A percentile compares a stretch with the other conserved stretches of the same genome.
Conservation (phyloP, 495 filamentous ascomycete genomes). For the Penicillium paxilli region DNA sequence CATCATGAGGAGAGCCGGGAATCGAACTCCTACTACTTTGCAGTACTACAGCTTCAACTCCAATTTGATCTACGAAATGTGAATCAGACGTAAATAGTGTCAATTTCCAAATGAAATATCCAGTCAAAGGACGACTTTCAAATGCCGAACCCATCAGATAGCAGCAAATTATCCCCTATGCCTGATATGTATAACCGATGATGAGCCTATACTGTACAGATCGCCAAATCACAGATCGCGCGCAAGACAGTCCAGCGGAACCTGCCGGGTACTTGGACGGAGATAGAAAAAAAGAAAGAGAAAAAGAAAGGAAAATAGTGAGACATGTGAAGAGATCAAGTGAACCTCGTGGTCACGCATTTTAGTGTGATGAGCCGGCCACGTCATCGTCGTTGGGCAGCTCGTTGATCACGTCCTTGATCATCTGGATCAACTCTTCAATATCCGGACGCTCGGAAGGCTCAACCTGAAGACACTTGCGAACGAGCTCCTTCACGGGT, state of each 20-base stretch:
- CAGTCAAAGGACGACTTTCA: neutral
- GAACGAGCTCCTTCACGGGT: conserved; percentile 77
- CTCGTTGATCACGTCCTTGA: conserved; percentile 71
- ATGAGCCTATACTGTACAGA: conserved; percentile 16
- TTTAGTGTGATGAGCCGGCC: conserved; percentile 29
- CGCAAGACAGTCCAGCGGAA: conserved; percentile 12
- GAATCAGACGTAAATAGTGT: neutral
- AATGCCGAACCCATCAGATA: neutral
- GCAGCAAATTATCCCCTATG: neutral
- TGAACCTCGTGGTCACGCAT: neutral
- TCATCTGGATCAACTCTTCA: conserved; percentile 78
- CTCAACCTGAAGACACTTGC: conserved; percentile 90
- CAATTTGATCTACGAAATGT: neutral
- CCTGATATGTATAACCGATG: neutral
- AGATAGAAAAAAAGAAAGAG: neutral
- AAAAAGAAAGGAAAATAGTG: conserved; percentile 1
- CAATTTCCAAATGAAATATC: neutral
- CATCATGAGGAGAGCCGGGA: too few species aligned
- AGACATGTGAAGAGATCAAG: neutral
- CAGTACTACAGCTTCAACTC: too few species aligned
- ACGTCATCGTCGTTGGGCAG: conserved; percentile 69
- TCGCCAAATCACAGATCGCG: conserved; percentile 14
- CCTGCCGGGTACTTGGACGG: conserved; percentile 20
- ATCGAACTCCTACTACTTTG: too few species aligned
- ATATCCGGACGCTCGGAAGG: conserved; percentile 88